Evolutionary conservation across 805 yeast species (phyloP).

Genomic region (Blastobotrys parvus): DNA sequence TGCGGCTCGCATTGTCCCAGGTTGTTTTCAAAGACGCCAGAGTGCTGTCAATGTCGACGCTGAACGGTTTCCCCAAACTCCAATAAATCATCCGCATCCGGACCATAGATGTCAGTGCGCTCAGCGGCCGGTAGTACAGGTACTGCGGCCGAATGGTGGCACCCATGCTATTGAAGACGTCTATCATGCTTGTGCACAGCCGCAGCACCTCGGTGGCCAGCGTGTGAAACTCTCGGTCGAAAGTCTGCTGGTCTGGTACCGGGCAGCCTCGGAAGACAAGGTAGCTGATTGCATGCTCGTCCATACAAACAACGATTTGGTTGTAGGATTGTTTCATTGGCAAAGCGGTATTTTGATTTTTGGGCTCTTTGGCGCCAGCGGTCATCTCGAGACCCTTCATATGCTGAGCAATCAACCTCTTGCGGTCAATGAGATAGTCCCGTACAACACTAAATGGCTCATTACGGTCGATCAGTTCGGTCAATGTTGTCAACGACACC

Average conservation of each 20-base stretch:
- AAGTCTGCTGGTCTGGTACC: too few species aligned
- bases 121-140: background rate
- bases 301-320: too few species aligned
- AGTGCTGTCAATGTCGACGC: background rate
- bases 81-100: constrained; percentile 1
- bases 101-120: background rate
- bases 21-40: background rate
- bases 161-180: background rate
- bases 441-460: background rate
- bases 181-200: background rate
- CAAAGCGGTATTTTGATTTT: too few species aligned
- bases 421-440: background rate
- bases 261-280: too few species aligned
- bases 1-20: background rate
- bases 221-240: background rate
- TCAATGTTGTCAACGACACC: background rate
- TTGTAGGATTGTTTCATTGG: too few species aligned
- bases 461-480: background rate
- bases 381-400: too few species aligned
- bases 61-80: background rate
- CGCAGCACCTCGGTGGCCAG: background rate
- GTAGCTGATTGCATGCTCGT: too few species aligned
- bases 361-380: too few species aligned
- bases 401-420: too few species aligned
- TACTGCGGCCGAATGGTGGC: background rate